These are phyloP conservation scores for Phyllosticta citrichinensis DNA, from an alignment of 2,329 filamentous ascomycete genomes.

Conservation along the genomic window DNA sequence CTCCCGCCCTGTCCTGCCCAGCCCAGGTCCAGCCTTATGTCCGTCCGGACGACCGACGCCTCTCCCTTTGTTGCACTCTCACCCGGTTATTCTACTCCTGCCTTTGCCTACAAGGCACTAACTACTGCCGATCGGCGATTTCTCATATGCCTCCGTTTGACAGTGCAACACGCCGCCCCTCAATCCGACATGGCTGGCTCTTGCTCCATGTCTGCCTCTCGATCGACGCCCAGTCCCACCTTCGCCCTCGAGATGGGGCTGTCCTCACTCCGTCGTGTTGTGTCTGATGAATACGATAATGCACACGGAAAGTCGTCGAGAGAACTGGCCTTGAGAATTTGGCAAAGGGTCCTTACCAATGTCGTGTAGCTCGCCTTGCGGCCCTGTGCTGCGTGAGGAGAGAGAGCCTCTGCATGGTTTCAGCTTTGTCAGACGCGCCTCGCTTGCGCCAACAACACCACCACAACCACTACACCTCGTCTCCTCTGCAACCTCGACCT, in stretches of 20 bases:
- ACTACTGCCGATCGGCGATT: neutral
- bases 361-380: neutral
- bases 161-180: neutral
- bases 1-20: neutral
- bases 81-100: neutral
- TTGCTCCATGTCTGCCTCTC: no score
- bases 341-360: no score
- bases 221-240: neutral
- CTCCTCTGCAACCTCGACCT: neutral
- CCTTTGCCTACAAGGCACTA: neutral
- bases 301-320: neutral
- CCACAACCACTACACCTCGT: conserved; percentile 5
- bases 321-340: neutral
- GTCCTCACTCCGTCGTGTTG: no score
- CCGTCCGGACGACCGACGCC: neutral
- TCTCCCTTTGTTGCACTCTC: neutral
- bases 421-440: conserved; percentile 10
- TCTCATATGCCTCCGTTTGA: neutral
- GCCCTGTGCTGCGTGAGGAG: neutral
- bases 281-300: no score
- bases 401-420: conserved; percentile 1
- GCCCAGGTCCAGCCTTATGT: neutral
- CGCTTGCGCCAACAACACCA: conserved; percentile 1
- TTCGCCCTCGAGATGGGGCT: neutral
- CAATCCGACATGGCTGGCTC: no score